Evolutionary conservation across 768 basidiomycete genomes (phyloP).

Genomic region (Chlorophyllum brunneum): DNA sequence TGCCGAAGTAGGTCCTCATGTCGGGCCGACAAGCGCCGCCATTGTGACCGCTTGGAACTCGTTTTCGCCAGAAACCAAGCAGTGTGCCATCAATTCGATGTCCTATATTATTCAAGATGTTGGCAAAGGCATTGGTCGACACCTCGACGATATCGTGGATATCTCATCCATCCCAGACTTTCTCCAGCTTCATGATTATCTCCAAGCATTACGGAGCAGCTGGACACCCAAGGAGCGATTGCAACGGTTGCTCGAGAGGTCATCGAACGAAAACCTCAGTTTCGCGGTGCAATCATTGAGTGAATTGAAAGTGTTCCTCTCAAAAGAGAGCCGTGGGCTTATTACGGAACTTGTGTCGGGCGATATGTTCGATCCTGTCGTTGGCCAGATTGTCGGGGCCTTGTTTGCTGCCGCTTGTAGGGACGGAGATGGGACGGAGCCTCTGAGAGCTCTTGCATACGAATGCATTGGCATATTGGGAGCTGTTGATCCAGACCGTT

Average conservation of each 20-base stretch:
- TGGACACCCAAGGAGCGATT: constrained; percentile 56
- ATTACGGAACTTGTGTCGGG: constrained; percentile 69
- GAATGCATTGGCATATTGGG: constrained; percentile 92
- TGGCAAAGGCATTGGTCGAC: constrained; percentile 44
- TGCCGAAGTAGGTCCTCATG: constrained; percentile 74
- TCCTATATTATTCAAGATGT: constrained; percentile 67
- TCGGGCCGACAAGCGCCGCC: constrained; percentile 84
- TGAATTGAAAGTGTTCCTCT: constrained; percentile 72
- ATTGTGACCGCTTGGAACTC: constrained; percentile 74
- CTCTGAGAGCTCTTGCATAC: constrained; percentile 67
- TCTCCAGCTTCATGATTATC: constrained; percentile 32
- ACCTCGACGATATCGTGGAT: constrained; percentile 79
- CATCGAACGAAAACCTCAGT: constrained; percentile 73
- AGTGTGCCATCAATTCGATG: constrained; percentile 55
- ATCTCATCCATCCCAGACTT: constrained; percentile 71
- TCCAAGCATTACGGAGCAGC: constrained; percentile 41
- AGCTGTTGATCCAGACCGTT: constrained; percentile 92
- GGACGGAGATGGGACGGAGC: constrained; percentile 73
- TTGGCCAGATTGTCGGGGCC: constrained; percentile 63
- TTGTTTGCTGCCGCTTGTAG: constrained; percentile 70
- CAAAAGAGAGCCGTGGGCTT: constrained; percentile 42
- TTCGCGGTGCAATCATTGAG: constrained; percentile 69
- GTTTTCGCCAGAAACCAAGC: constrained; percentile 50
- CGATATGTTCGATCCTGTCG: constrained; percentile 77
- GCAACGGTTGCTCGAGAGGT: constrained; percentile 66